Base-by-base conservation (phyloP, 306 rosid genomes). In the Nissolia schottii region DNA sequence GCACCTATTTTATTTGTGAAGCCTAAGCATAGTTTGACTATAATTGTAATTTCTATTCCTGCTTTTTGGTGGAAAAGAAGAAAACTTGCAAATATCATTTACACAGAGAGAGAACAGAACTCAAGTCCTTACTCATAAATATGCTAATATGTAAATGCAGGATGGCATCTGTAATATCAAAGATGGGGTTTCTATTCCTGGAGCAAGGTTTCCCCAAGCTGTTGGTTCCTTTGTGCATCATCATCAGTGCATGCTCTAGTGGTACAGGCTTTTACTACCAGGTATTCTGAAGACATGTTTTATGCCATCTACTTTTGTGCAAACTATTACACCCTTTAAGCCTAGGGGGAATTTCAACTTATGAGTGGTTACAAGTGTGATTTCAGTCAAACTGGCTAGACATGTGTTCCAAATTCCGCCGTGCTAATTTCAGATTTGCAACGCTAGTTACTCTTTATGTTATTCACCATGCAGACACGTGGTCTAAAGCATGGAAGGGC, bases 401-500 rank as follows among this genome's bases (percentile, higher is more conserved):
- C 8, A 51, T 9, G 58, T 63, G n/a, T 56, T n/a, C 49, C 65
- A 3, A 54, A 59, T 32, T 48, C 25, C 65, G 28, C 79, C 15
- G 20, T 43, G 53, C 49, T 64, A 71, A 18, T 65, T 55, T 69
- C 40, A 16, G 29, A 31, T 35, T 12, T 10, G 38, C 54, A 66
- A 59, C 69, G 15, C 19, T 61, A 23, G 27, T 8, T 23, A 32
- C 56, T 18, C 8, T 46, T 73, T 62, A 64, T 64, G 56, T 20
- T 68, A 70, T 16, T 20, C 53, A 12, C 57, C 60, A 32, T 72
- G 67, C 86, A 93, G 98, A 93, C 98, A 80, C 87, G 92, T 9
- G 97, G 98, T 51, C 83, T 93, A 64, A 93, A 93, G 84, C 98
- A 93, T 79, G 98, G 98, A 61, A 83, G 97, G 80, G 98, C 97